Evolutionary conservation across 2,329 filamentous ascomycete species (phyloP).

Genomic region (Diaporthe sp.): DNA sequence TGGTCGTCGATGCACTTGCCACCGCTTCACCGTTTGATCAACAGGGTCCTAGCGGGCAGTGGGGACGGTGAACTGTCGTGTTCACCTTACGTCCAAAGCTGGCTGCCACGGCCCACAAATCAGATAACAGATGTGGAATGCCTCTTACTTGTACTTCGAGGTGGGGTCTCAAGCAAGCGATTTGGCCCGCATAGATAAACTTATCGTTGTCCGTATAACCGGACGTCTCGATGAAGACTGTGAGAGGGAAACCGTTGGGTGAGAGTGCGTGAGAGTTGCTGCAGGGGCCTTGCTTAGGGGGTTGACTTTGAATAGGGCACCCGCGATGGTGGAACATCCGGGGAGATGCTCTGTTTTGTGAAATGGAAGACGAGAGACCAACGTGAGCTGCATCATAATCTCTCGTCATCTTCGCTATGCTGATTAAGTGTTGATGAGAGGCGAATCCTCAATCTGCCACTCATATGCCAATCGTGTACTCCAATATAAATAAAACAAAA

Average conservation of each 20-base stretch:
- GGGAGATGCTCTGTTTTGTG: not conserved
- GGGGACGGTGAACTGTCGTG: constrained; percentile 19
- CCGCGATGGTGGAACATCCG: not conserved
- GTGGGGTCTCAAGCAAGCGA: not conserved
- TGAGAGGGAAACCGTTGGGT: not conserved
- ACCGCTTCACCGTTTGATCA: not conserved
- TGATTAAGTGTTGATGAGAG: not conserved
- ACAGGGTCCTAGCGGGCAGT: not conserved
- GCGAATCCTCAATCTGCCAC: not conserved
- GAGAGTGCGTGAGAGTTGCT: not conserved
- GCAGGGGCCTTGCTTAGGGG: not conserved
- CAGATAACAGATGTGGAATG: constrained; percentile 9
- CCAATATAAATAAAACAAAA: not conserved
- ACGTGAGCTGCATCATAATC: not conserved
- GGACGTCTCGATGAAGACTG: not conserved
- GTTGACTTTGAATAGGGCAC: too few relatives aligned
- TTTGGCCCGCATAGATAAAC: not conserved
- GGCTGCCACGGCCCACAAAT: constrained; percentile 12
- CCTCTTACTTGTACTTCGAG: not conserved
- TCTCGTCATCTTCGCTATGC: not conserved
- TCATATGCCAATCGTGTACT: too few relatives aligned
- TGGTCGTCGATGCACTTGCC: not conserved
- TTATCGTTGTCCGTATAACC: not conserved
- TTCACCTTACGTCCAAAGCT: constrained; percentile 21
- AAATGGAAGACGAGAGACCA: too few relatives aligned